These are phyloP conservation scores for Rutstroemia sp. DNA, from an alignment of 2,329 filamentous ascomycete genomes.

Conservation along the genomic window DNA sequence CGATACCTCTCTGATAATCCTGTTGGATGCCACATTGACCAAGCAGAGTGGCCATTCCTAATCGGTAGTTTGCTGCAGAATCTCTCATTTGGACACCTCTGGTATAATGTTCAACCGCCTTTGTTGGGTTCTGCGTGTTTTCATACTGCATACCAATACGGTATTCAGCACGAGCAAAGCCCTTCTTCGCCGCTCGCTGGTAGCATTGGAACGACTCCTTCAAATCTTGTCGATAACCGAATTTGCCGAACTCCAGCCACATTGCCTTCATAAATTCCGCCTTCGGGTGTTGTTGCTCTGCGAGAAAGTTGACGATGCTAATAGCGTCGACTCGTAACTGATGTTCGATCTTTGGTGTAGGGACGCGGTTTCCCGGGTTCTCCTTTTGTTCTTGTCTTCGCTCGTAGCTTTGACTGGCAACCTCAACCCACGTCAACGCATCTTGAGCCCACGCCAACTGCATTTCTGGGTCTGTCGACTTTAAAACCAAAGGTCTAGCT, in stretches of 20 bases:
- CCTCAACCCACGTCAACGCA: conserved; percentile 80
- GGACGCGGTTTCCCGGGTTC: conserved; percentile 48
- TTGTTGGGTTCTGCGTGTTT: conserved; percentile 84
- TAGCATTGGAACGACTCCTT: conserved; percentile 90
- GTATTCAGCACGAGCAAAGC: conserved; percentile 86
- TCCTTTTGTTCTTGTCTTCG: conserved; percentile 31
- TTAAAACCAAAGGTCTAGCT: conserved; percentile 74
- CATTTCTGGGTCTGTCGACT: conserved; percentile 91
- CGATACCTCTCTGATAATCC: conserved; percentile 69
- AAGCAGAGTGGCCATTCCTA: conserved; percentile 96
- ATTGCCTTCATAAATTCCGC: conserved; percentile 91
- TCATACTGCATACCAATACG: conserved; percentile 98
- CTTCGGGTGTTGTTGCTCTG: conserved; percentile 86
- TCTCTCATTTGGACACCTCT: conserved; percentile 72
- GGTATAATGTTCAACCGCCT: conserved; percentile 87
- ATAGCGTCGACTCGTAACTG: conserved; percentile 81
- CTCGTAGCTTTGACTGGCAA: conserved; percentile 66
- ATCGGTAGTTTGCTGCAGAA: conserved; percentile 76
- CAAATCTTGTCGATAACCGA: conserved; percentile 83
- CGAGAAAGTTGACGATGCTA: conserved; percentile 85
- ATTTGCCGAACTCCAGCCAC: conserved; percentile 98
- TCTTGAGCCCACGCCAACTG: conserved; percentile 97
- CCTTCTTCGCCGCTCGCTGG: conserved; percentile 74
- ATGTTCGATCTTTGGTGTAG: conserved; percentile 82
- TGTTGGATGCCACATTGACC: conserved; percentile 88